Evolutionary conservation across 495 filamentous ascomycete species (phyloP), one percentile per base, ranked within the genome.

Genomic region (Parachaetomium inaequale): DNA sequence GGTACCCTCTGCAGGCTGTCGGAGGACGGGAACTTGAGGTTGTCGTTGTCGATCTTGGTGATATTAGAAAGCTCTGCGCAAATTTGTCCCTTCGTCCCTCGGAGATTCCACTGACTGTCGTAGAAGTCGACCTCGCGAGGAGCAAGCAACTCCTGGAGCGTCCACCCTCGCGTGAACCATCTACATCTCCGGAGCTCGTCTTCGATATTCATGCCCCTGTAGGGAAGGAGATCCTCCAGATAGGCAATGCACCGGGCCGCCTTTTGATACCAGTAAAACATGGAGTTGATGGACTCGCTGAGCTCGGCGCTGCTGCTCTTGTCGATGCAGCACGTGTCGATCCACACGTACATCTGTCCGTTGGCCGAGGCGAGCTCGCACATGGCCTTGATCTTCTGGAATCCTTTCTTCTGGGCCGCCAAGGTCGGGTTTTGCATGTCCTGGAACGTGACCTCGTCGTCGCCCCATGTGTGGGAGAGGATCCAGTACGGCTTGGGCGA

Each of bases 271-370:
- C 71, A 80, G 7, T 57, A 55, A 57, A 72, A 83, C 79, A 82
- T 82, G 7, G 76, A 79, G 51, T 81, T 82, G 40, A 82, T 78
- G 25, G 72, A 72, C 59, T 79, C 76, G 26, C 63, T 65, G 8
- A 78, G 67, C 58, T 81, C 76, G 7, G 71, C 72, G 32, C 74
- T 77, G 60, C 70, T 76, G 2, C 53, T 63, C 26, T 80, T 79
- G 60, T 79, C 69, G 58, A 79, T 79, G 54, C 77, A 80, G 53
- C 74, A 79, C 0, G 76, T 78, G 40, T 80, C 76, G 7, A 80
- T 65, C 77, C 76, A 79, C 21, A 63, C 70, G 65, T 74, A 74
- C 2, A 5, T 19, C 2, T 1, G 15, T 8, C 49, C 55, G 1
- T 45, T 7, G 8, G 21, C 19, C 14, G 31, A 6, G 1, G 50